Evolutionary conservation across 2,329 filamentous ascomycete species (phyloP).

Genomic region (Aspergillaceae sp.): DNA sequence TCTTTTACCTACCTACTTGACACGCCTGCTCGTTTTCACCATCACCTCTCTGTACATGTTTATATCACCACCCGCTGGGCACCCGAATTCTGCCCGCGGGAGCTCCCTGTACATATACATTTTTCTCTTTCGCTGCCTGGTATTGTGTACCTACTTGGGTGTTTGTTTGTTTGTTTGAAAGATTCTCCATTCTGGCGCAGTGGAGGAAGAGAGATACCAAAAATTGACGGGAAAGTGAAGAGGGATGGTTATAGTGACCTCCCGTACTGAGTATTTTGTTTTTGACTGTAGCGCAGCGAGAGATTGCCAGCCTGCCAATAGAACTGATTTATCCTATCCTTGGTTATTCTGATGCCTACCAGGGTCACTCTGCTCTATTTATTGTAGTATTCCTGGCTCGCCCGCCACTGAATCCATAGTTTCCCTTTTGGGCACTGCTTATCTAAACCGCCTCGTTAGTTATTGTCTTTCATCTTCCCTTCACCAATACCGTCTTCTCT

Average conservation of each 20-base stretch:
- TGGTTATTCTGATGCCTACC: no score
- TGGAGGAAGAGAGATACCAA: constrained; percentile 1
- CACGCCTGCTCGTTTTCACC: constrained; percentile 1
- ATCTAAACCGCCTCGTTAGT: no score
- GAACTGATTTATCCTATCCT: no score
- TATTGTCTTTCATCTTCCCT: no score
- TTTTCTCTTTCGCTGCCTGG: background rate
- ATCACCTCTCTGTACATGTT: constrained; percentile 9
- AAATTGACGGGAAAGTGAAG: background rate
- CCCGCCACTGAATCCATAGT: no score
- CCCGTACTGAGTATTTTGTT: background rate
- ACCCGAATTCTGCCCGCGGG: background rate
- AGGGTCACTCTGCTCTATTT: no score
- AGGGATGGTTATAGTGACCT: background rate
- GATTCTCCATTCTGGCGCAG: background rate
- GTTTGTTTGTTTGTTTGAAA: background rate
- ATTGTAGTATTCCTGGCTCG: no score
- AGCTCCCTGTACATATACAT: constrained; percentile 2
- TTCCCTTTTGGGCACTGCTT: no score
- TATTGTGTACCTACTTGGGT: background rate
- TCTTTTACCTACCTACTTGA: no score
- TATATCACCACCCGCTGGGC: constrained; percentile 1
- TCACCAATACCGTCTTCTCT: no score
- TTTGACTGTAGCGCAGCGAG: background rate
- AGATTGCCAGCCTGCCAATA: no score